These are phyloP conservation scores for Barnettozyma wickerhamii DNA, from an alignment of 805 yeast species.

Conservation along the genomic window DNA sequence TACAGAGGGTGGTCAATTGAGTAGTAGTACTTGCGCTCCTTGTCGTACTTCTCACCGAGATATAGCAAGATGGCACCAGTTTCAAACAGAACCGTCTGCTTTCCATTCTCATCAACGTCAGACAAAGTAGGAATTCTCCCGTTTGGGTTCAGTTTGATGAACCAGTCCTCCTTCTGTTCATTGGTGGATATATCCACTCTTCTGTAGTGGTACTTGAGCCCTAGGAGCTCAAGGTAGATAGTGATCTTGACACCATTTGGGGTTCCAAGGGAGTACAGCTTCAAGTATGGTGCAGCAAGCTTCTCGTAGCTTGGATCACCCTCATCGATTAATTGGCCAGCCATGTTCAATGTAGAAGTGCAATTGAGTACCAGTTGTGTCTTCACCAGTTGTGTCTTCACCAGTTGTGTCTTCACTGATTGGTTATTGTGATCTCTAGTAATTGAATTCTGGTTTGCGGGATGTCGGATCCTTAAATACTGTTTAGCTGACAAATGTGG, in stretches of 20 bases:
- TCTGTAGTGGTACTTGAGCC: constrained; percentile 30
- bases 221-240: constrained; percentile 30
- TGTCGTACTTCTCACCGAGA: constrained; percentile 57
- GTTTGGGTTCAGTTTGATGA: constrained; percentile 51
- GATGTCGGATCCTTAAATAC: too few species aligned
- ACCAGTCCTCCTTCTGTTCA: constrained; percentile 56
- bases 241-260: constrained; percentile 40
- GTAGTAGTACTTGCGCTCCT: constrained; percentile 39
- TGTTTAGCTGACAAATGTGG: too few species aligned
- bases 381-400: too few species aligned
- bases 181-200: constrained; percentile 36
- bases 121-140: constrained; percentile 58
- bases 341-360: neutral
- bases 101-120: constrained; percentile 35
- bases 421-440: too few species aligned
- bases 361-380: too few species aligned
- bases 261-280: constrained; percentile 39
- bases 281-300: constrained; percentile 37
- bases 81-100: constrained; percentile 45
- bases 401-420: too few species aligned
- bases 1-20: constrained; percentile 36
- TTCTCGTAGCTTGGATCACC: constrained; percentile 29
- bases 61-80: constrained; percentile 59
- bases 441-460: too few species aligned
- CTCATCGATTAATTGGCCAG: constrained; percentile 10